A percentile compares a stretch with the other conserved stretches of the same genome.
Conservation (phyloP, 1,284 basidiomycete species). For the Microbotryomycetes sp. region DNA sequence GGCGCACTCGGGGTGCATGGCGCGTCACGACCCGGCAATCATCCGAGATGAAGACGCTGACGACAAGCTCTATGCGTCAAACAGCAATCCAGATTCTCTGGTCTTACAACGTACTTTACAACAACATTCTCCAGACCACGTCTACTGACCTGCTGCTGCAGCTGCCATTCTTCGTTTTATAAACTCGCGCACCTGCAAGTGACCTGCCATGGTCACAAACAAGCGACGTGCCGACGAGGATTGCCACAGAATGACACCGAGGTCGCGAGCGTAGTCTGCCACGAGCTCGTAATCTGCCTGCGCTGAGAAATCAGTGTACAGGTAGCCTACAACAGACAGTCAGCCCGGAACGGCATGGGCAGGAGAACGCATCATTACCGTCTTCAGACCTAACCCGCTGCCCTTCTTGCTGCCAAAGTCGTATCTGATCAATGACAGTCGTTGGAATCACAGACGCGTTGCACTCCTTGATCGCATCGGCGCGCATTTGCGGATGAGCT, state of each 20-base stretch:
- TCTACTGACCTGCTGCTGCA: slow-evolving; percentile 4
- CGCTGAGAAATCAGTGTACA: slow-evolving; percentile 80
- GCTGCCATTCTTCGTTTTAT: slow-evolving; percentile 25
- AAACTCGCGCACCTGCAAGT: slow-evolving; percentile 53
- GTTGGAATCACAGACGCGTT: slow-evolving; percentile 85
- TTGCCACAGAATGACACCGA: slow-evolving; percentile 72
- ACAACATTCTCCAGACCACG: background rate
- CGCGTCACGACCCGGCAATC: too few species aligned
- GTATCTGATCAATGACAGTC: slow-evolving; percentile 95
- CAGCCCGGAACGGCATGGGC: background rate
- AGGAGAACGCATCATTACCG: slow-evolving; percentile 49
- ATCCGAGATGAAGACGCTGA: too few species aligned
- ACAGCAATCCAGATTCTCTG: too few species aligned
- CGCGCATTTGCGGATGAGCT: slow-evolving; percentile 96
- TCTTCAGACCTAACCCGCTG: slow-evolving; percentile 81
- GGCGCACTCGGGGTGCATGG: too few species aligned
- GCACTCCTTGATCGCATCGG: slow-evolving; percentile 53
- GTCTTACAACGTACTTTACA: too few species aligned
- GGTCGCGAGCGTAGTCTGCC: slow-evolving; percentile 71
- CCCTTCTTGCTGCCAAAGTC: slow-evolving; percentile 94
- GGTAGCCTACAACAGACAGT: slow-evolving; percentile 53
- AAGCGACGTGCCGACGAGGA: slow-evolving; percentile 64
- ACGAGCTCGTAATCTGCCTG: slow-evolving; percentile 81
- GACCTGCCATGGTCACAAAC: slow-evolving; percentile 73
- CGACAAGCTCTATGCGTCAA: too few species aligned